These are phyloP conservation scores for Zygosaccharomyces sapae DNA, from an alignment of 1,139 yeast genomes.

Conservation along the genomic window DNA sequence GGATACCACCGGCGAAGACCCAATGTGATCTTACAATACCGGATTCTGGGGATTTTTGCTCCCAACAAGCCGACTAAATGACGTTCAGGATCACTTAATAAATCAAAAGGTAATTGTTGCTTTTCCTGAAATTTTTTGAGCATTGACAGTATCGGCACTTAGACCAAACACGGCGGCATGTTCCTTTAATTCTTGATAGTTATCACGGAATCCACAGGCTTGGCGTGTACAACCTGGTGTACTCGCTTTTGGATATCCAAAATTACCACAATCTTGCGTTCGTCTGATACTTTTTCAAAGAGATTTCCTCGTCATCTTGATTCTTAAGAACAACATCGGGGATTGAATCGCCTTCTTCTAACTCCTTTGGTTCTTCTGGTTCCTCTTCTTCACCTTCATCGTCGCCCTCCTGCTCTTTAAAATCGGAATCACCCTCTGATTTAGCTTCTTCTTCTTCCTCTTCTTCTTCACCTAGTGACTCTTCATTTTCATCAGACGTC, in stretches of 20 bases:
- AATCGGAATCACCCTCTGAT: conserved; percentile 7
- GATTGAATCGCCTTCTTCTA: conserved; percentile 53
- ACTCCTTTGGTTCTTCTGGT: conserved; percentile 14
- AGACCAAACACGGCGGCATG: conserved; percentile 60
- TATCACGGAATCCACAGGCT: conserved; percentile 81
- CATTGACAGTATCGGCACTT: conserved; percentile 69
- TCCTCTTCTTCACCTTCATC: neutral
- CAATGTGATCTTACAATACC: conserved; percentile 87
- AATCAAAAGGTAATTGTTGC: conserved; percentile 65
- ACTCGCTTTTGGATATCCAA: conserved; percentile 86
- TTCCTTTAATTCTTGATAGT: conserved; percentile 50
- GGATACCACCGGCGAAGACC: conserved; percentile 75
- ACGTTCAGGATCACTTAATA: conserved; percentile 72
- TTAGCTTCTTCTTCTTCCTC: conserved; percentile 3
- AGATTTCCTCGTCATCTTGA: conserved; percentile 62
- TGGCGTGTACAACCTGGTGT: conserved; percentile 97
- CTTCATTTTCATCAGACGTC: neutral
- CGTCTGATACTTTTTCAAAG: conserved; percentile 46
- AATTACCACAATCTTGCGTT: conserved; percentile 56
- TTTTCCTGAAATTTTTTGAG: conserved; percentile 75
- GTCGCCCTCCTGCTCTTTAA: neutral
- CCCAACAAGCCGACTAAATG: conserved; percentile 71
- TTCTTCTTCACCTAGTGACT: conserved; percentile 6
- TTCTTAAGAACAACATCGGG: conserved; percentile 62
- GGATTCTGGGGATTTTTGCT: conserved; percentile 58